These are phyloP conservation scores for Exserohilum rostratum DNA, from an alignment of 2,329 filamentous ascomycete species.

Conservation along the genomic window DNA sequence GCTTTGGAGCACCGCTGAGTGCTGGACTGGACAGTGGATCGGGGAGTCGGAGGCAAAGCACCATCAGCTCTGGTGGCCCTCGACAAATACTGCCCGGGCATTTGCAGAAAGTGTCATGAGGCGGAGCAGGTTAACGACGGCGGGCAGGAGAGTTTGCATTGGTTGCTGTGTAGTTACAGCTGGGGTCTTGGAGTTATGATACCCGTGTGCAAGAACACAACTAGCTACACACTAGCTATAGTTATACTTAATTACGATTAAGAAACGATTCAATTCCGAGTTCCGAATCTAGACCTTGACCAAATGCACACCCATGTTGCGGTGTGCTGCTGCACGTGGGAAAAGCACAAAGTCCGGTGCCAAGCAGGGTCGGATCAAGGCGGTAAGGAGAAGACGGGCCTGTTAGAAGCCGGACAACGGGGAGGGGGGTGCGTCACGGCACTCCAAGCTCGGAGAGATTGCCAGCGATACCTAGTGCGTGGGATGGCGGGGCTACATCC, in stretches of 20 bases:
- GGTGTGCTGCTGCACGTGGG: not conserved
- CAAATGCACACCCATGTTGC: not conserved
- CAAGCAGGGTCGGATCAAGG: not conserved
- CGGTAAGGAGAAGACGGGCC: not conserved
- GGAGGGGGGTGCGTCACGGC: slow-evolving; percentile 7
- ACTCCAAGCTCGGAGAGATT: slow-evolving; percentile 8
- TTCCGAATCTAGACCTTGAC: not conserved
- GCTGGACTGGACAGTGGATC: slow-evolving; percentile 37
- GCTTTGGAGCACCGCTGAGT: slow-evolving; percentile 38
- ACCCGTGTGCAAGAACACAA: slow-evolving; percentile 6
- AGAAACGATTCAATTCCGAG: not conserved
- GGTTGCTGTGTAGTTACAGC: not conserved
- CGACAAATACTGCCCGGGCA: slow-evolving; percentile 48
- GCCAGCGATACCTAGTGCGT: slow-evolving; percentile 9
- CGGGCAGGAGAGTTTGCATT: slow-evolving; percentile 27
- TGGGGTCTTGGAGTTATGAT: slow-evolving; percentile 5
- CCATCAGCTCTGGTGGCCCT: slow-evolving; percentile 38
- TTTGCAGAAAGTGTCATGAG: slow-evolving; percentile 22
- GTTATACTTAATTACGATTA: not conserved
- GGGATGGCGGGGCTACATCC: slow-evolving; percentile 19
- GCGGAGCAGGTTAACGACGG: slow-evolving; percentile 26
- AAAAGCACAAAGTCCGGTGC: not conserved
- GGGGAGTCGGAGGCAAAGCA: slow-evolving; percentile 39
- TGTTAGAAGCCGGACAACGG: no score
- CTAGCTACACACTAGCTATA: not conserved